phyloP scores from a whole-genome alignment of 805 yeast species.

The Schwanniomyces occidentalis region DNA sequence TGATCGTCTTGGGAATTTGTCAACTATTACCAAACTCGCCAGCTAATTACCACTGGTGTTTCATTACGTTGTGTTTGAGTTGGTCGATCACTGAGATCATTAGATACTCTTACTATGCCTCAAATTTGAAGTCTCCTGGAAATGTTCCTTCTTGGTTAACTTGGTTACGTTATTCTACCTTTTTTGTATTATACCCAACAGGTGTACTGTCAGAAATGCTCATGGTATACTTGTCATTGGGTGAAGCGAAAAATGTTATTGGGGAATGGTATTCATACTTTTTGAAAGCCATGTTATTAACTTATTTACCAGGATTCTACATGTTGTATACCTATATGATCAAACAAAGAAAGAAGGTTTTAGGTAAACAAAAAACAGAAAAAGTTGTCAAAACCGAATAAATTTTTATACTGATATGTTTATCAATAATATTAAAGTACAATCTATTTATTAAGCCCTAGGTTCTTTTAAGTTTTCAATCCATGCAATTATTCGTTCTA shows the following conservation, averaged over 20 bases:
- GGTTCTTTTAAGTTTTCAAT: constrained; percentile 19
- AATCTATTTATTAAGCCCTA: constrained; percentile 1
- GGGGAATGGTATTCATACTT: constrained; percentile 55
- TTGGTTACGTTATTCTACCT: constrained; percentile 79
- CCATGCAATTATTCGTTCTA: constrained; percentile 31
- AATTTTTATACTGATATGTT: background rate
- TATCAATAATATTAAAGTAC: constrained; percentile 1
- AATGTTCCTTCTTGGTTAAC: constrained; percentile 59
- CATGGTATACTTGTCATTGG: constrained; percentile 68
- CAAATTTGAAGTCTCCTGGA: constrained; percentile 52
- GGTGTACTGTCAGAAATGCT: constrained; percentile 87
- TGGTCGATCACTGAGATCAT: constrained; percentile 96
- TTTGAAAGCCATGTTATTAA: constrained; percentile 55
- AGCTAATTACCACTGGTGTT: constrained; percentile 59
- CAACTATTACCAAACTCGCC: constrained; percentile 71
- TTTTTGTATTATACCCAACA: constrained; percentile 80
- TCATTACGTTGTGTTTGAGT: constrained; percentile 67
- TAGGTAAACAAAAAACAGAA: constrained; percentile 35
- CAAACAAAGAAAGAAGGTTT: constrained; percentile 77
- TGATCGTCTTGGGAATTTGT: constrained; percentile 82
- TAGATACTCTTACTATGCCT: constrained; percentile 85
- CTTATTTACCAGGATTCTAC: constrained; percentile 87
- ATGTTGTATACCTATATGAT: constrained; percentile 85
- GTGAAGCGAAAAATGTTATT: constrained; percentile 57
- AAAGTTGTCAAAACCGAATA: constrained; percentile 1